phyloP scores from a whole-genome alignment of 345 rosid genomes.

The Ricinus communis region DNA sequence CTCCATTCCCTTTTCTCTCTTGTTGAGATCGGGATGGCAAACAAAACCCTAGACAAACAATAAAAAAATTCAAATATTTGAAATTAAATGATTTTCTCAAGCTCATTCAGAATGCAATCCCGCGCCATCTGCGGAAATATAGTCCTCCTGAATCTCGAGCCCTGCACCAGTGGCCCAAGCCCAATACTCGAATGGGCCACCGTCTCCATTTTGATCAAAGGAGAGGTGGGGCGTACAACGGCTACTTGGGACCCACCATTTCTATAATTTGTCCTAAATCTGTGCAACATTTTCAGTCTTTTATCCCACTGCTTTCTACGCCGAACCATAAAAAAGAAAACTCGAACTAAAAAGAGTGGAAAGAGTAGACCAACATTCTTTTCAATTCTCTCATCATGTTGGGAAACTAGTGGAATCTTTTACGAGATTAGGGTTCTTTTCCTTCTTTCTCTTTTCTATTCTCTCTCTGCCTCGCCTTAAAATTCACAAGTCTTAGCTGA shows the following conservation, averaged over 20 bases:
- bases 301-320: background rate
- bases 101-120: background rate
- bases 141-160: no score
- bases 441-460: conserved; percentile 1
- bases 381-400: no score
- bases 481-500: no score
- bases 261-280: conserved; percentile 25
- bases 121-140: background rate
- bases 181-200: background rate
- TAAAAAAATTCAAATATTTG: no score
- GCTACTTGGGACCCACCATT: conserved; percentile 43
- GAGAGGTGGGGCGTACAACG: conserved; percentile 12
- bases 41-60: conserved; percentile 6
- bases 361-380: no score
- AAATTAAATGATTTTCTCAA: background rate
- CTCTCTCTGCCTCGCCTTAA: no score
- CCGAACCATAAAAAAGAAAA: background rate
- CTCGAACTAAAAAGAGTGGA: no score
- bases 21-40: background rate
- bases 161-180: background rate
- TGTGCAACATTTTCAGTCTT: conserved; percentile 20
- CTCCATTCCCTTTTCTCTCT: background rate
- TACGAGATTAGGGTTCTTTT: conserved; percentile 28
- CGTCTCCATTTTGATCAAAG: no score
- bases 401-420: no score